Evolutionary conservation across 108 stramenopile species (phyloP), one percentile per base, ranked within the genome.

Genomic region (Nitzschia inconspicua): DNA sequence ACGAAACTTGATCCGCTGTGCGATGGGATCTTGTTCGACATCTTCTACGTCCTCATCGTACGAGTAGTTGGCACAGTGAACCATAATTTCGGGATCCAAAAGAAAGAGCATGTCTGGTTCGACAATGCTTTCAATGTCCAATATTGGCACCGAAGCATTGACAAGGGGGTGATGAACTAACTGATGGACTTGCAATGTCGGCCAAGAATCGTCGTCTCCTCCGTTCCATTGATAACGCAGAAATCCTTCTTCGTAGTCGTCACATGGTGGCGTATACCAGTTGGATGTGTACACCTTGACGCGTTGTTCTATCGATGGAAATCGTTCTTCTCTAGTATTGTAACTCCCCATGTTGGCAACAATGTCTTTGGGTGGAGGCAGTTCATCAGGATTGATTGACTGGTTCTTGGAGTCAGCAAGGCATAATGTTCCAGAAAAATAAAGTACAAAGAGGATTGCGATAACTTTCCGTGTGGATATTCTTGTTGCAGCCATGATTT

Each of bases 271-370:
- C 36, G 39, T 18, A 63, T 82, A 83, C 88, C 88, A 93, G 23
- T 84, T 77, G 13, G 72, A 73, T 83, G 86, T 85, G 58, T 78
- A 77, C 30, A 84, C 43, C 40, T 75, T 50, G 16, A 89, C 65
- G 25, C 88, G 79, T 24, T 85, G 78, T 65, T 85, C 80, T 10
- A 84, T 66, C 1, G 80, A 76, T 4, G 91, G 86, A 57, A 89
- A 88, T 42, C 85, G 78, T 23, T 79, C 30, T 10, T 47, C 35
- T 23, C 82, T 69, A 28, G 29, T 1, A 14, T 39, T 39, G 29
- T 47, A 6, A 47, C 37, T 39, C 11, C 11, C 37, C 10, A 39
- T 14, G 37, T n/a, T n/a, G n/a, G n/a, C n/a, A n/a, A n/a, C n/a
- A n/a, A n/a, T n/a, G n/a, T n/a, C n/a, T n/a, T n/a, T n/a, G n/a